Percentiles rank a stretch among this genome's conserved stretches.
Conservation (phyloP, 2,329 filamentous ascomycete species). For the Pseudodiploospora longispora region DNA sequence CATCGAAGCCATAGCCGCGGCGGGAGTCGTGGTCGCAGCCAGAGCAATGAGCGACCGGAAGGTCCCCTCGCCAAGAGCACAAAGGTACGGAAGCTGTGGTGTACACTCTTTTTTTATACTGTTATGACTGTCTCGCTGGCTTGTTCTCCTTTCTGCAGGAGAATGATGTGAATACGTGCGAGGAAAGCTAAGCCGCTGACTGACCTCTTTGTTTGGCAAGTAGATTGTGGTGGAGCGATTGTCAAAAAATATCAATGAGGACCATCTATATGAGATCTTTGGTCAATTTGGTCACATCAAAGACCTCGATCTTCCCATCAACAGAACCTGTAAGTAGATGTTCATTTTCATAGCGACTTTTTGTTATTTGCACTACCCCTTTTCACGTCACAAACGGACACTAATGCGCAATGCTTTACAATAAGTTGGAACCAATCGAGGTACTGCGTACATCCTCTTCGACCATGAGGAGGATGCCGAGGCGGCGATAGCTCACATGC, state of each 20-base stretch:
- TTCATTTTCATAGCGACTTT: too few species aligned
- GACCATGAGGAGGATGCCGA: constrained; percentile 71
- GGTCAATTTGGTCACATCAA: constrained; percentile 77
- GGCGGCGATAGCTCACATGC: constrained; percentile 89
- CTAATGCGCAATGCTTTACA: not conserved
- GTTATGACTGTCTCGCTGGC: too few species aligned
- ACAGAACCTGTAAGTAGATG: constrained; percentile 60
- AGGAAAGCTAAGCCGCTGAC: constrained; percentile 7
- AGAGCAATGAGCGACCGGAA: constrained; percentile 26
- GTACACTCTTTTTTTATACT: too few species aligned
- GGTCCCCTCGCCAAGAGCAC: constrained; percentile 38
- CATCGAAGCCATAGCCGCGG: constrained; percentile 21
- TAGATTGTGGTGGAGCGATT: constrained; percentile 94
- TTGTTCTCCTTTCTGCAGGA: too few species aligned
- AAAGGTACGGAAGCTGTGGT: constrained; percentile 33
- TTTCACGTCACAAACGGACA: not conserved
- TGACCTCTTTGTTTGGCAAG: not conserved
- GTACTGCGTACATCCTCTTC: constrained; percentile 89
- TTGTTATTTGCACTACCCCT: not conserved
- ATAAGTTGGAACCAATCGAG: constrained; percentile 77
- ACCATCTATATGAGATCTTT: constrained; percentile 87
- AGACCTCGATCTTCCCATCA: constrained; percentile 85
- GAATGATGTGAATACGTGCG: not conserved
- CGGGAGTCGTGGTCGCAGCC: constrained; percentile 25
- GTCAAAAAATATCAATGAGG: constrained; percentile 88